Conservation (phyloP, 306 rosid genomes). For the Psophocarpus tetragonolobus region DNA sequence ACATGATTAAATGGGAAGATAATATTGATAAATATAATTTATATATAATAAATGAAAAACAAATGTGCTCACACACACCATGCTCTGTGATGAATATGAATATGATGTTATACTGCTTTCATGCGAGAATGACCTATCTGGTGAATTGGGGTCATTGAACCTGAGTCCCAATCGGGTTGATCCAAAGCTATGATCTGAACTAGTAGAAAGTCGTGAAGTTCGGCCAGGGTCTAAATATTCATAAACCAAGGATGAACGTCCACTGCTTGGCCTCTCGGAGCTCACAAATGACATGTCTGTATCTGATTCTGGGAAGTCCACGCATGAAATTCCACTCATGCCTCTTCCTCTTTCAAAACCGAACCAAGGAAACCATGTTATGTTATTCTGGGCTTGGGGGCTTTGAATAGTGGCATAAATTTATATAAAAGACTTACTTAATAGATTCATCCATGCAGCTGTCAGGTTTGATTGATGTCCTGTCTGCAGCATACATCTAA, state of each 20-base stretch:
- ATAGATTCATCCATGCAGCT: constrained; percentile 49
- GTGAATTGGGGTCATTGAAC: constrained; percentile 38
- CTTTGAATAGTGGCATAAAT: neutral
- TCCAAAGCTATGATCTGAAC: constrained; percentile 69
- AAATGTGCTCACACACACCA: constrained; percentile 48
- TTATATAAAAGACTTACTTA: constrained; percentile 41
- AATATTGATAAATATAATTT: neutral
- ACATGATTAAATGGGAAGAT: neutral
- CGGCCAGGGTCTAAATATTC: constrained; percentile 59
- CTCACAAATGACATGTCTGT: constrained; percentile 82
- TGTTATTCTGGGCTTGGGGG: neutral
- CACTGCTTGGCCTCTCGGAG: constrained; percentile 82
- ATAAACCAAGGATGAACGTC: constrained; percentile 53
- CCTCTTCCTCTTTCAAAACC: constrained; percentile 39
- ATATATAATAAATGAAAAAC: neutral
- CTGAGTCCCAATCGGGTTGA: constrained; percentile 43
- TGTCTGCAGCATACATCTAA: constrained; percentile 29
- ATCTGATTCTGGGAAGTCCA: constrained; percentile 66
- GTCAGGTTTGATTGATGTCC: constrained; percentile 64
- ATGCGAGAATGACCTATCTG: constrained; percentile 54
- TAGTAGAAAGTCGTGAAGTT: constrained; percentile 59
- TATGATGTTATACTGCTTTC: constrained; percentile 57
- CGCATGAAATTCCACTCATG: constrained; percentile 41
- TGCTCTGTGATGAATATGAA: constrained; percentile 67
- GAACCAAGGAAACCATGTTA: neutral